These are phyloP conservation scores for Neonectria faginata DNA, from an alignment of 2,329 filamentous ascomycete genomes.

Conservation along the genomic window DNA sequence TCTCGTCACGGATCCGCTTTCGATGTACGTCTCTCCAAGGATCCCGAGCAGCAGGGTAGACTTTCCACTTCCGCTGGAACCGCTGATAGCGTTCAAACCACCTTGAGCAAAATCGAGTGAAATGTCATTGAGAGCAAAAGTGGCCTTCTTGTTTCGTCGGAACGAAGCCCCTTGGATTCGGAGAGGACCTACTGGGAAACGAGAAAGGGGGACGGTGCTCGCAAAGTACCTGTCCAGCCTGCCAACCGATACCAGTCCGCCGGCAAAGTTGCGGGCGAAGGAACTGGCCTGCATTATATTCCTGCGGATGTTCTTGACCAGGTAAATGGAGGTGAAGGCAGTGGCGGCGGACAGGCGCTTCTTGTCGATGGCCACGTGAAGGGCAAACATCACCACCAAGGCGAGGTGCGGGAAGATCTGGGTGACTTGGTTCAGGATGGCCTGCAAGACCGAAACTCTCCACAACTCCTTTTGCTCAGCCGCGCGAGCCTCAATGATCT, in stretches of 20 bases:
- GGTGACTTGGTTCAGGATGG: conserved; percentile 60
- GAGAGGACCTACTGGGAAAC: conserved; percentile 63
- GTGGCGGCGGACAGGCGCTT: conserved; percentile 65
- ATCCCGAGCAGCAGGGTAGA: conserved; percentile 66
- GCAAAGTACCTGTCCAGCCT: conserved; percentile 67
- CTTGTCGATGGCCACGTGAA: conserved; percentile 62
- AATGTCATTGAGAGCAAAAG: conserved; percentile 61
- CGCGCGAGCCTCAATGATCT: conserved; percentile 61
- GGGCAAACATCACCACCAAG: conserved; percentile 65
- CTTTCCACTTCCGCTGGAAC: conserved; percentile 68
- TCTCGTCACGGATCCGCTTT: conserved; percentile 59
- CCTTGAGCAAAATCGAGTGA: conserved; percentile 64
- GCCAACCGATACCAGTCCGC: conserved; percentile 57
- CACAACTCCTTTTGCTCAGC: conserved; percentile 67
- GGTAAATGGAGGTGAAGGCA: conserved; percentile 67
- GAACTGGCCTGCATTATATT: conserved; percentile 64
- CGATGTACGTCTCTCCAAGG: conserved; percentile 65
- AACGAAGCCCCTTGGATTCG: conserved; percentile 61
- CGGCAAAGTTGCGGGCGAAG: conserved; percentile 53
- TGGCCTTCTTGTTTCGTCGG: conserved; percentile 61
- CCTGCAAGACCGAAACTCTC: conserved; percentile 62
- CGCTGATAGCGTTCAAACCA: conserved; percentile 66
- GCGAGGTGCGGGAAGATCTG: conserved; percentile 65
- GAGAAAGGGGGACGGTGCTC: conserved; percentile 60
- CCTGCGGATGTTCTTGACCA: conserved; percentile 64